These are phyloP conservation scores for Craterostigma plantagineum DNA, from an alignment of 257 asterid species.

Conservation along the genomic window DNA sequence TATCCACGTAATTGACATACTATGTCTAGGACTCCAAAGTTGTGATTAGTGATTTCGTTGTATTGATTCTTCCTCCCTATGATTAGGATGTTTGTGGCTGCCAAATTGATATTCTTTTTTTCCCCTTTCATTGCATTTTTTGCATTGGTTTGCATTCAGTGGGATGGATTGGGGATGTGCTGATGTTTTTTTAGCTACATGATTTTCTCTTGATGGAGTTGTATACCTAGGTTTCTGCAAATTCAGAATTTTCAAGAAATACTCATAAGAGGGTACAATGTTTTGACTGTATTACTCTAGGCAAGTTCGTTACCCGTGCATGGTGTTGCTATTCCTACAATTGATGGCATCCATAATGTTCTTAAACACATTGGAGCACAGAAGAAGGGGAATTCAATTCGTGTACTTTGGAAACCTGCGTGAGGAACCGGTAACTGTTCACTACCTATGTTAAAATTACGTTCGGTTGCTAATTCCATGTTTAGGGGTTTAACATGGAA, in stretches of 20 bases:
- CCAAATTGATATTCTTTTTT: too few species aligned
- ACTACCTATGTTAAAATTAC: background rate
- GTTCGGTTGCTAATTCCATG: background rate
- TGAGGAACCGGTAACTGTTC: constrained; percentile 80
- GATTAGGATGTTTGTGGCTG: too few species aligned
- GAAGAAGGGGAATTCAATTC: constrained; percentile 36
- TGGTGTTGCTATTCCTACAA: constrained; percentile 94
- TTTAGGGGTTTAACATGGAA: background rate
- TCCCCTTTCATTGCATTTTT: too few species aligned
- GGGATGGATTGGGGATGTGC: too few species aligned
- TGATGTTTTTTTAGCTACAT: too few species aligned
- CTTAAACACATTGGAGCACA: constrained; percentile 73
- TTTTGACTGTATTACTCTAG: constrained; percentile 14
- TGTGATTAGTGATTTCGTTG: background rate
- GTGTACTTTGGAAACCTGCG: constrained; percentile 87
- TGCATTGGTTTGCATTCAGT: too few species aligned
- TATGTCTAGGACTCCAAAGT: background rate
- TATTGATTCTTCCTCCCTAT: too few species aligned
- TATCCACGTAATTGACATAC: too few species aligned
- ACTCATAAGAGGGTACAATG: background rate
- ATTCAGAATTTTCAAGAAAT: too few species aligned
- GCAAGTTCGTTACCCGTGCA: constrained; percentile 75
- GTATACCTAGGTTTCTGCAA: too few species aligned
- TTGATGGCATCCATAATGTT: constrained; percentile 83
- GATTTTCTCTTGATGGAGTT: too few species aligned